Evolutionary conservation across 2,329 filamentous ascomycete species (phyloP).

Genomic region (Sporothrix humicola): DNA sequence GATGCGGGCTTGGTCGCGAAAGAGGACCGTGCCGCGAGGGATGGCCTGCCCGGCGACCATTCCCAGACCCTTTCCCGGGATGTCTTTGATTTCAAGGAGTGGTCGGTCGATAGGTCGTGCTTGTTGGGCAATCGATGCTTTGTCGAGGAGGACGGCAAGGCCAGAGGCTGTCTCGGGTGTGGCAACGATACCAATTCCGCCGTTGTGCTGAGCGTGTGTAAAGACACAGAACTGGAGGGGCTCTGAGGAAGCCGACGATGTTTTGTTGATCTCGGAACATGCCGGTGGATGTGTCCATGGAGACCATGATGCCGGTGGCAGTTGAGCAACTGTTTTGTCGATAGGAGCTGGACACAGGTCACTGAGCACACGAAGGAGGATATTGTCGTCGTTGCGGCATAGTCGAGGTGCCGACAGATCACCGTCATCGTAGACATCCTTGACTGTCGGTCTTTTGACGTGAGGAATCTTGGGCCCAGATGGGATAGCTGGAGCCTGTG

Average conservation of each 20-base stretch:
- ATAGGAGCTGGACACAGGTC: background rate
- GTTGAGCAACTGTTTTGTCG: background rate
- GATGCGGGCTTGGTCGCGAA: slow-evolving; percentile 2
- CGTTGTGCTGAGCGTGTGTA: slow-evolving; percentile 38
- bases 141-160: background rate
- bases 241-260: background rate
- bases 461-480: background rate
- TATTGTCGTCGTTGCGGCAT: background rate
- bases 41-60: slow-evolving; percentile 18
- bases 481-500: background rate
- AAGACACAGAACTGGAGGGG: slow-evolving; percentile 38
- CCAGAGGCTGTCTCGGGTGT: slow-evolving; percentile 44
- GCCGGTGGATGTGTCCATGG: slow-evolving; percentile 40
- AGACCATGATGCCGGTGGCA: slow-evolving; percentile 13
- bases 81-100: background rate
- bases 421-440: slow-evolving; percentile 12
- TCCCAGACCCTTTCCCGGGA: slow-evolving; percentile 17
- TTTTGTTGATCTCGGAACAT: slow-evolving; percentile 36
- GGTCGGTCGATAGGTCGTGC: background rate
- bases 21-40: slow-evolving; percentile 8
- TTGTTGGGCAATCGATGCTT: background rate
- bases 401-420: background rate
- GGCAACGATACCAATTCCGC: slow-evolving; percentile 36
- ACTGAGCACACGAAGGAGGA: background rate
- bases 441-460: background rate